Base-by-base conservation (phyloP, 208 protist species). In the Phytomonas sp. region DNA sequence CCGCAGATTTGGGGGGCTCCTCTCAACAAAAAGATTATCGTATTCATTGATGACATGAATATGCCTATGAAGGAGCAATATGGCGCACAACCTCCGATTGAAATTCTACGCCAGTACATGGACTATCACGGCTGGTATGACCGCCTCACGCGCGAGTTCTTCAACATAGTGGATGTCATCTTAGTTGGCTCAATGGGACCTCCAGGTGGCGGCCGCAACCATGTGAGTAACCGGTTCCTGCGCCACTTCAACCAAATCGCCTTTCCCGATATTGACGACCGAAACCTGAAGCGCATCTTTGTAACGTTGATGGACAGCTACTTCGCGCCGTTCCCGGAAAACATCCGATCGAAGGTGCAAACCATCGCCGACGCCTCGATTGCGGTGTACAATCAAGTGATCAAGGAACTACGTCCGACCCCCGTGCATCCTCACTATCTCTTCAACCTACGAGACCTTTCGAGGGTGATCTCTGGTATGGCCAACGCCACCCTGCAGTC, bases 41-140 rank as follows among this genome's bases (percentile, higher is more conserved):
- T 99, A 40, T 90, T 99, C 37, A 85, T 99, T 56, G 98, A 99
- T 81, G 98, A 99, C 77, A 84, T 99, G 72, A 99, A 99, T 79
- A 99, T 99, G 98, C 98, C 98, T 2, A 78, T 89, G 62, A 90
- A 92, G 67, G 98, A 99, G 80, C 83, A 98, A 78, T 99, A 98
- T 79, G 96, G 96, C 34, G 98, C 98, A n/a, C 98, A 99, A 83
- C 98, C 98, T 32, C 97, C 98, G 23, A 98, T 99, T 77, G 98
- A 99, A 76, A 88, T 99, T 71, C 73, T 99, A 53, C 94, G 98
- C 28, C 98, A 99, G 85, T 99, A 96, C 84, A 92, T 99, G 86
- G 98, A 99, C 89, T 98, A 99, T 82, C 66, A 82, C 29, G 95
- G 93, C 51, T 98, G 95, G 95, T 99, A 99, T 83, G 97, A 99